These are phyloP conservation scores for Chytriomyces confervae DNA, from an alignment of 192 early-diverging fungal species.

Conservation along the genomic window DNA sequence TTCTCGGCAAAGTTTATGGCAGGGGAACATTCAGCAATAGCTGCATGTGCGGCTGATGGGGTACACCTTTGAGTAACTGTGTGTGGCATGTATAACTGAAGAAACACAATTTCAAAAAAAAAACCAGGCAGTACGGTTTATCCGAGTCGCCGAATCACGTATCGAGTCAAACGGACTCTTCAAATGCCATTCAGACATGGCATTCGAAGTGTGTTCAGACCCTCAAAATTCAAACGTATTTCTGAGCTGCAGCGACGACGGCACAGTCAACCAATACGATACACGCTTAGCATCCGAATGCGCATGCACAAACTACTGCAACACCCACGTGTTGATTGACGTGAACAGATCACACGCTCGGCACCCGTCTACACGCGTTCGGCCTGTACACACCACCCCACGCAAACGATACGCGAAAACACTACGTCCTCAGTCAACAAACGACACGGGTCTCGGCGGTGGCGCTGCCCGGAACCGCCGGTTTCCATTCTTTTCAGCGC, in stretches of 20 bases:
- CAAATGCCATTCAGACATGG: constrained; percentile 31
- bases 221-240: constrained; percentile 28
- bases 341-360: constrained; percentile 21
- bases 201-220: constrained; percentile 30
- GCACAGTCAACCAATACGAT: constrained; percentile 37
- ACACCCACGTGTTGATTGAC: constrained; percentile 17
- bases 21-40: constrained; percentile 7
- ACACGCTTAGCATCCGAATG: constrained; percentile 19
- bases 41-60: constrained; percentile 20
- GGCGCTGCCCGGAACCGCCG: not conserved
- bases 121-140: constrained; percentile 14
- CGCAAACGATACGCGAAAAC: not conserved
- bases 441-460: not conserved
- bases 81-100: not conserved
- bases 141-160: not conserved
- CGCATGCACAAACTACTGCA: constrained; percentile 14
- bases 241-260: constrained; percentile 30
- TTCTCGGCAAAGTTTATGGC: constrained; percentile 32
- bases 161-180: constrained; percentile 21
- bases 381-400: not conserved
- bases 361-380: not conserved
- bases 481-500: not conserved
- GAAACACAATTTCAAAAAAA: not conserved
- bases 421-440: not conserved
- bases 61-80: not conserved